These are phyloP conservation scores for Linnemannia exigua DNA, from an alignment of 192 early-diverging fungal species.

Conservation along the genomic window DNA sequence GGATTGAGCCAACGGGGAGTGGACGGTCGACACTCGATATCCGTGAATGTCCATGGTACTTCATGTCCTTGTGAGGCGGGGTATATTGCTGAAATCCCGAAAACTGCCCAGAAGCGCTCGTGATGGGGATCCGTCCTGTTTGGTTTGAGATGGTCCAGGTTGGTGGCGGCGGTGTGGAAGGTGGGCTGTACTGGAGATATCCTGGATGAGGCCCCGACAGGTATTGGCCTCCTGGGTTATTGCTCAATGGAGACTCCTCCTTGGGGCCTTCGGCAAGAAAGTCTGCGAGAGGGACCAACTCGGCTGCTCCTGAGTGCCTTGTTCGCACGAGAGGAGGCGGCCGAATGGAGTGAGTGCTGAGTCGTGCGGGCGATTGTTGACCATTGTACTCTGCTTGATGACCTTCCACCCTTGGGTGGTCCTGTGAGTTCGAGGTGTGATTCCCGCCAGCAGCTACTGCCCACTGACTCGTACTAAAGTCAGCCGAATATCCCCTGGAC, in stretches of 20 bases:
- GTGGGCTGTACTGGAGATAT: slow-evolving; percentile 19
- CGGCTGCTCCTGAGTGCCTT: not conserved
- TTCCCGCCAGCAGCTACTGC: not conserved
- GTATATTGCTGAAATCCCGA: slow-evolving; percentile 35
- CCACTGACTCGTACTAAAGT: slow-evolving; percentile 4
- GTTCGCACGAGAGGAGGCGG: not conserved
- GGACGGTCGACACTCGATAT: not conserved
- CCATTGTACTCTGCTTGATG: not conserved
- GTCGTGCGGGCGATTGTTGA: not conserved
- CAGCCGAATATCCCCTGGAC: slow-evolving; percentile 17
- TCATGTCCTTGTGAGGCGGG: slow-evolving; percentile 2
- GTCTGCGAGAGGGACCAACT: slow-evolving; percentile 45
- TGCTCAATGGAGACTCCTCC: not conserved
- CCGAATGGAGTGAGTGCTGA: not conserved
- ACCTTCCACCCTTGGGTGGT: not conserved
- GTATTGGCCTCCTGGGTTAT: not conserved
- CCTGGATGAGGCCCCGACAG: not conserved
- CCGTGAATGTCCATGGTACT: slow-evolving; percentile 17
- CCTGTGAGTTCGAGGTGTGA: not conserved
- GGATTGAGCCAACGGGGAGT: not conserved
- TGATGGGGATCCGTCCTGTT: slow-evolving; percentile 34
- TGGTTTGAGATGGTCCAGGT: slow-evolving; percentile 1
- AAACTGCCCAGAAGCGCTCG: slow-evolving; percentile 31
- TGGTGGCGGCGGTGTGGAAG: slow-evolving; percentile 9
- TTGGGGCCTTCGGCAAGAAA: slow-evolving; percentile 21